phyloP scores from a whole-genome alignment of 2,329 filamentous ascomycete species.

The Dactylellina haptotyla region DNA sequence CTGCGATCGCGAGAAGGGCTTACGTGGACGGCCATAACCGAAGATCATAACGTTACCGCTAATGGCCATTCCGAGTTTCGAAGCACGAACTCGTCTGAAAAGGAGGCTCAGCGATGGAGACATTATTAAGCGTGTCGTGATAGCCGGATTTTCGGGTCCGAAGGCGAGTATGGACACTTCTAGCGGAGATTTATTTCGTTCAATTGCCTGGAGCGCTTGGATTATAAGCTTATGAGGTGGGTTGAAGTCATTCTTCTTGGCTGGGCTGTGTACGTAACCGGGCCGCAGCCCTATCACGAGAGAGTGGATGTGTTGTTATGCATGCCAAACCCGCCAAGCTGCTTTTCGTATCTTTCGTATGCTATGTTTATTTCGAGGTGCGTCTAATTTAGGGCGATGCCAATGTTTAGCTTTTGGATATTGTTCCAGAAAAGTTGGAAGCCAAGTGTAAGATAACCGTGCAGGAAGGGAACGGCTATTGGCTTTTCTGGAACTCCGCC shows the following conservation, averaged over 20 bases:
- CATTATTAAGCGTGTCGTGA: background rate
- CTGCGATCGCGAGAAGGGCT: slow-evolving; percentile 6
- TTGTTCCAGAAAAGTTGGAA: too few species aligned
- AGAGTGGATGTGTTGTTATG: background rate
- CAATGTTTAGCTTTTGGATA: too few species aligned
- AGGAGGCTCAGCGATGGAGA: background rate
- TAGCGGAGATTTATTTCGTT: too few species aligned
- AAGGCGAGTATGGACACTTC: too few species aligned
- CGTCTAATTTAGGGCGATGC: too few species aligned
- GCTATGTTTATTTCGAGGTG: too few species aligned
- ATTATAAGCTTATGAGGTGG: background rate
- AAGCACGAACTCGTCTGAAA: background rate
- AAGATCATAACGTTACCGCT: slow-evolving; percentile 7
- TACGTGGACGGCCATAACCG: slow-evolving; percentile 28
- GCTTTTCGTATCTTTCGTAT: background rate
- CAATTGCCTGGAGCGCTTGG: too few species aligned
- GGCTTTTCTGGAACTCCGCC: too few species aligned
- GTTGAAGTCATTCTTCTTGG: background rate
- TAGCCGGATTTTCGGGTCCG: too few species aligned
- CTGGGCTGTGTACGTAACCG: slow-evolving; percentile 14
- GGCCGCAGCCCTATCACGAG: background rate
- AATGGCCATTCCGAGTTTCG: background rate
- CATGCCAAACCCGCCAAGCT: background rate
- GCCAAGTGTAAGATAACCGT: too few species aligned
- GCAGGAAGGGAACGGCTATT: too few species aligned